Conservation (phyloP, 2,329 filamentous ascomycete genomes). For the Cordyceps javanica region DNA sequence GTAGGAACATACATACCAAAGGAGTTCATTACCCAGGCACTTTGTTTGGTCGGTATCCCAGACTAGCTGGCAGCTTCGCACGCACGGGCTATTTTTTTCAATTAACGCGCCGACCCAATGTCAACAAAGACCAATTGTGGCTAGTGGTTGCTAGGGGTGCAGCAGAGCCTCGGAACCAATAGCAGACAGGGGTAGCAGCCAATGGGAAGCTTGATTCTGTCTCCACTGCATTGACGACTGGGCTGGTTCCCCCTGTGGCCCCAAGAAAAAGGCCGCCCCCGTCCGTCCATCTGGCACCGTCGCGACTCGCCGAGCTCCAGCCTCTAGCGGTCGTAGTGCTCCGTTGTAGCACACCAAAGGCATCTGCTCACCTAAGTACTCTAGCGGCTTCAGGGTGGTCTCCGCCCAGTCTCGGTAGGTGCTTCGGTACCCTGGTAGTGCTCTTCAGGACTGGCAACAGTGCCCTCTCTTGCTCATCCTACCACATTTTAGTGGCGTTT, state of each 20-base stretch:
- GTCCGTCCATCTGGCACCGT: neutral
- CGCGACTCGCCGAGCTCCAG: slow-evolving; percentile 14
- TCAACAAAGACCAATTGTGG: slow-evolving; percentile 11
- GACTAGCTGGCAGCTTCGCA: too few species aligned
- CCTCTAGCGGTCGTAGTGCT: neutral
- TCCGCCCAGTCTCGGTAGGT: slow-evolving; percentile 1
- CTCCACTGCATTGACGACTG: neutral
- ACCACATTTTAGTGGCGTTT: neutral
- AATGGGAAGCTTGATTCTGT: neutral
- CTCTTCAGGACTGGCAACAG: too few species aligned
- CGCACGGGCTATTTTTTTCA: neutral
- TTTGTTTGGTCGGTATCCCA: too few species aligned
- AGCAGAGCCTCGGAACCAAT: neutral
- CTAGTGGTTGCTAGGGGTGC: slow-evolving; percentile 11
- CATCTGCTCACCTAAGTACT: too few species aligned
- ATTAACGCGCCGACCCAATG: neutral
- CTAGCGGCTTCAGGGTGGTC: neutral
- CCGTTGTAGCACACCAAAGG: neutral
- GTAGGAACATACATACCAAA: too few species aligned
- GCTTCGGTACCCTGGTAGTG: too few species aligned
- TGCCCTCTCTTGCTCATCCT: too few species aligned
- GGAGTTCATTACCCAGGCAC: too few species aligned
- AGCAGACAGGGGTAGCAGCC: neutral
- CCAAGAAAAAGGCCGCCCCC: slow-evolving; percentile 4
- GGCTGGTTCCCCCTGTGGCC: neutral